phyloP scores from a whole-genome alignment of 768 basidiomycete species.

The Suillus bovinus region DNA sequence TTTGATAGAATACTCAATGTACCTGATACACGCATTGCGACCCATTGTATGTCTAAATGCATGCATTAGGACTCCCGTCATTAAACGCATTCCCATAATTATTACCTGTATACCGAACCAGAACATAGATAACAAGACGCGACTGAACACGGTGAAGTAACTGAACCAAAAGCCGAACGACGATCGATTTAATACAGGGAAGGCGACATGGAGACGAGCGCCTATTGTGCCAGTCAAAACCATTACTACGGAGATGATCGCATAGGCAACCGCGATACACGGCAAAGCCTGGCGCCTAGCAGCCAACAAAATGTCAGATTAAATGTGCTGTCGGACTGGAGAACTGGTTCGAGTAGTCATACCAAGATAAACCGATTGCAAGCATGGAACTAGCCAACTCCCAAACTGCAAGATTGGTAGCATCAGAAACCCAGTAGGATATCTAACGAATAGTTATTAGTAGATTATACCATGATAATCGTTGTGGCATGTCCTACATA shows the following conservation, averaged over 20 bases:
- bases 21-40: conserved; percentile 75
- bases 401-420: conserved; percentile 24
- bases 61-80: background rate
- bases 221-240: conserved; percentile 80
- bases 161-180: conserved; percentile 91
- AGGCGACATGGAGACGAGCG: conserved; percentile 76
- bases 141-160: conserved; percentile 82
- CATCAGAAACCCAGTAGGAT: conserved; percentile 30
- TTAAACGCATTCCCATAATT: background rate
- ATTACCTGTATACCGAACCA: conserved; percentile 77
- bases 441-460: conserved; percentile 15
- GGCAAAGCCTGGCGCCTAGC: conserved; percentile 65
- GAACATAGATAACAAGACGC: conserved; percentile 76
- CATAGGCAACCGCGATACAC: conserved; percentile 71
- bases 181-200: conserved; percentile 75
- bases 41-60: conserved; percentile 50
- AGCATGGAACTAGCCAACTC: conserved; percentile 71
- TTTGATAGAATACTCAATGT: background rate
- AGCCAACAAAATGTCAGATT: background rate
- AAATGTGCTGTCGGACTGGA: background rate
- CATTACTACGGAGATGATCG: conserved; percentile 73
- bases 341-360: conserved; percentile 12
- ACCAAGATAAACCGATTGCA: conserved; percentile 75
- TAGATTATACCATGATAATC: conserved; percentile 34
- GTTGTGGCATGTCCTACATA: conserved; percentile 56